These are phyloP conservation scores for Saccharomyces kudriavzevii DNA, from an alignment of 805 yeast genomes.

Conservation along the genomic window DNA sequence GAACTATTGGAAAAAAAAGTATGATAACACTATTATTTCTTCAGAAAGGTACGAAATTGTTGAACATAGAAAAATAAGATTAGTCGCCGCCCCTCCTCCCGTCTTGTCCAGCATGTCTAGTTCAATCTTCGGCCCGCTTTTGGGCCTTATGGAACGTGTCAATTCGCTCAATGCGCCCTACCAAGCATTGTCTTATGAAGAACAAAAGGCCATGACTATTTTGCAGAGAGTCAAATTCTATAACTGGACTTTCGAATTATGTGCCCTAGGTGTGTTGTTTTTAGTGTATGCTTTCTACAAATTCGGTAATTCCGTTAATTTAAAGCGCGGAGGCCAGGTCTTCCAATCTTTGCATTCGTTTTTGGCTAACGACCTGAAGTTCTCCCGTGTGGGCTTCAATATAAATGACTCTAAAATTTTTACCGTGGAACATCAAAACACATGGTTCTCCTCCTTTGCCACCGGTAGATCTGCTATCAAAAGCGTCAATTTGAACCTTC, in stretches of 20 bases:
- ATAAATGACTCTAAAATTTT: conserved; percentile 14
- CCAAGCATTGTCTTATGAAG: conserved; percentile 34
- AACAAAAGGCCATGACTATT: conserved; percentile 51
- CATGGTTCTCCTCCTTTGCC: conserved; percentile 55
- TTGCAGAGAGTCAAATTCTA: conserved; percentile 49
- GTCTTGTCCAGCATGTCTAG: background rate
- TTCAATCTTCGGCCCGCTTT: background rate
- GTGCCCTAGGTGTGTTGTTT: conserved; percentile 44
- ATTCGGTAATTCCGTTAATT: conserved; percentile 55
- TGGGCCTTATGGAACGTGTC: background rate
- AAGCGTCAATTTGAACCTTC: conserved; percentile 51
- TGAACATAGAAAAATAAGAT: background rate
- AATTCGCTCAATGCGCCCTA: conserved; percentile 21
- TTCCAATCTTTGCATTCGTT: conserved; percentile 43
- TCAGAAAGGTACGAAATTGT: background rate
- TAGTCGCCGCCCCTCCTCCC: background rate
- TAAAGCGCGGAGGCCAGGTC: conserved; percentile 44
- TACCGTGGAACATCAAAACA: conserved; percentile 31
- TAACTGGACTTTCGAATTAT: conserved; percentile 71
- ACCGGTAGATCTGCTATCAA: conserved; percentile 80
- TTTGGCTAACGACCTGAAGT: conserved; percentile 48
- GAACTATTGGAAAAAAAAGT: background rate
- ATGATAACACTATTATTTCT: background rate
- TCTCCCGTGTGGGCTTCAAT: conserved; percentile 51
- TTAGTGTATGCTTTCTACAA: conserved; percentile 44